Percentiles rank a stretch among this genome's conserved stretches.
Conservation (phyloP, 2,329 filamentous ascomycete genomes). For the Macrophomina phaseolina region DNA sequence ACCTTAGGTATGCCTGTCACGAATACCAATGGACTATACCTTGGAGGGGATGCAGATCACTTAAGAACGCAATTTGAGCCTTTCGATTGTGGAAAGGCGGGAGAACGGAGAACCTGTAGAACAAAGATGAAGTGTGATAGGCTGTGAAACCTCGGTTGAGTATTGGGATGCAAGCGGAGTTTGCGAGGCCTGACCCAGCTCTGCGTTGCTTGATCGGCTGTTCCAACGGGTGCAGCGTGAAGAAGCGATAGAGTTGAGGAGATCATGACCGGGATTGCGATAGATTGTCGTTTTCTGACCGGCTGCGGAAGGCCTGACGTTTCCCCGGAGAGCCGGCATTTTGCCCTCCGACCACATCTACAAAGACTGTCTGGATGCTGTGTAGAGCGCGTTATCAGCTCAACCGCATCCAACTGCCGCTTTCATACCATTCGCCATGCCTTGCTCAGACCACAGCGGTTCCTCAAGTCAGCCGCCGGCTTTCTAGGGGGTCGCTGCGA, state of each 20-base stretch:
- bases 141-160: no score
- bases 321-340: conserved; percentile 26
- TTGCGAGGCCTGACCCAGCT: not conserved
- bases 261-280: conserved; percentile 10
- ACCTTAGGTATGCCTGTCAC: no score
- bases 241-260: conserved; percentile 15
- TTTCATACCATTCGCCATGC: not conserved
- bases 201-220: not conserved
- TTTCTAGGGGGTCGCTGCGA: not conserved
- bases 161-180: no score
- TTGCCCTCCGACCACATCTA: conserved; percentile 23
- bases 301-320: conserved; percentile 23
- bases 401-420: conserved; percentile 2
- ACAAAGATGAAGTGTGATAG: no score
- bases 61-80: no score
- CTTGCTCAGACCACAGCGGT: no score
- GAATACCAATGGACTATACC: no score
- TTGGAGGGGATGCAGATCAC: no score
- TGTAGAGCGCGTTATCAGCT: not conserved
- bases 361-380: conserved; percentile 8
- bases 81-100: no score
- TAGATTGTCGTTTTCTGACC: conserved; percentile 8
- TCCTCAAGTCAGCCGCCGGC: not conserved
- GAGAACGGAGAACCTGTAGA: no score
- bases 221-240: not conserved